These are phyloP conservation scores for Pezicula rhizophila DNA, from an alignment of 2,329 filamentous ascomycete species.

Conservation along the genomic window DNA sequence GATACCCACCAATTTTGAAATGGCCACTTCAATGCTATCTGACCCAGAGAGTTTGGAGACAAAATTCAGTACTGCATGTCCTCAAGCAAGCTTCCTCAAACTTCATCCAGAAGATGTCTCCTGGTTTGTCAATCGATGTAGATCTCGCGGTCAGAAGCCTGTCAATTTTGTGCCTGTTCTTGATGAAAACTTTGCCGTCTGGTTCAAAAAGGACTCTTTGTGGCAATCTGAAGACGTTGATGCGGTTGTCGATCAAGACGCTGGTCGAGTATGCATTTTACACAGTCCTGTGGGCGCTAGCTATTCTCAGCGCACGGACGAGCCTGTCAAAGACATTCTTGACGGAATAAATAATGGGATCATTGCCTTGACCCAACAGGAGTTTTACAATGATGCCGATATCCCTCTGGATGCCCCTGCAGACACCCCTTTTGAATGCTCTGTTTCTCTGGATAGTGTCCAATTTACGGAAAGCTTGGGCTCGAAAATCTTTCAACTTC, in stretches of 20 bases:
- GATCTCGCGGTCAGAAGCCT: slow-evolving; percentile 89
- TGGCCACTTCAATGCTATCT: no score
- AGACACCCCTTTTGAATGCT: slow-evolving; percentile 80
- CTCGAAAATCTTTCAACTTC: no score
- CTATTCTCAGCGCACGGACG: slow-evolving; percentile 83
- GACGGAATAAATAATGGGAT: slow-evolving; percentile 86
- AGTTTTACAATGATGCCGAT: slow-evolving; percentile 72
- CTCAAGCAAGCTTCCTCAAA: no score
- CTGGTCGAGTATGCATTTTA: slow-evolving; percentile 90
- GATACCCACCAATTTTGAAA: slow-evolving; percentile 38
- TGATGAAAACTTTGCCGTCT: slow-evolving; percentile 97
- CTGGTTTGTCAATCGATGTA: slow-evolving; percentile 89
- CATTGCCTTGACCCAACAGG: slow-evolving; percentile 70
- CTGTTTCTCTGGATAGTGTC: no score
- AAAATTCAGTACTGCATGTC: no score
- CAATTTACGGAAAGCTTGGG: no score
- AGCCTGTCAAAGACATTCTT: slow-evolving; percentile 91
- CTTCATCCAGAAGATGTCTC: slow-evolving; percentile 67
- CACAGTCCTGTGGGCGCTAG: slow-evolving; percentile 90
- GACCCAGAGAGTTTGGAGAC: no score
- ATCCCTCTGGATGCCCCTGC: slow-evolving; percentile 76
- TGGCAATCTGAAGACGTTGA: slow-evolving; percentile 99
- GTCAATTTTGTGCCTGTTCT: slow-evolving; percentile 93
- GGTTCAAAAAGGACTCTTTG: slow-evolving; percentile 99
- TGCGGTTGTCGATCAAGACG: slow-evolving; percentile 92